Base-by-base conservation (phyloP, 768 basidiomycete genomes). In the Tricholoma furcatifolium region DNA sequence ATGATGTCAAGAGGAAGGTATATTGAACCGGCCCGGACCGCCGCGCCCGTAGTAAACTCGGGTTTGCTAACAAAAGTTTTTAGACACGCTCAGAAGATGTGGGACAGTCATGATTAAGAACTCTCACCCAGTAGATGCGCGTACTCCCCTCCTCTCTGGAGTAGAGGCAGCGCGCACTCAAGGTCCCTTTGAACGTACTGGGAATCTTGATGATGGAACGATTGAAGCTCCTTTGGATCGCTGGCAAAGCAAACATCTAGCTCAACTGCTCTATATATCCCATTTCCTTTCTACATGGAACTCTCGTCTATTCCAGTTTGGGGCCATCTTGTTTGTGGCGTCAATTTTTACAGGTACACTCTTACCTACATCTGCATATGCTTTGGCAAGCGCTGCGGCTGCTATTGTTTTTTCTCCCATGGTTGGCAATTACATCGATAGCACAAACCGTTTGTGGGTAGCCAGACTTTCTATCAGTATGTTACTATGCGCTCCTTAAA, bases 201-300 rank as follows among this genome's bases (percentile, higher is more conserved):
- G n/a, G n/a, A n/a, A n/a, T n/a, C 27, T 27, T 27, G 27, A 27
- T 27, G 27, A 27, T 7, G 27, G 27, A 3, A 7, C 27, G 27
- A 3, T 7, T 27, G 27, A 27, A 27, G 27, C 27, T 27, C 27
- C 27, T 27, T 3, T 27, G 27, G 27, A 27, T 27, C 27, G 7
- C 35, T 46, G 36, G 38, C 52, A 49, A 15, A 17, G 36, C 20
- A 17, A 24, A n/a, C 45, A 46, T 17, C 23, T 53, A 4, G 21
- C 23, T 36, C 40, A 41, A 14, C 23, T 53, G n/a, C 53, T 67
- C 14, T 67, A 63, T 38, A 27, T 62, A 31, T 67, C 66, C 6
- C 66, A 67, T 47, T 62, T 65, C 43, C 57, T 67, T 24, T 65
- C 67, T 2, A 67, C 65, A 12, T 69, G 67, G 67, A 69, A 68